phyloP scores from a whole-genome alignment of 2,329 filamentous ascomycete genomes.

The Fusarium sp. region DNA sequence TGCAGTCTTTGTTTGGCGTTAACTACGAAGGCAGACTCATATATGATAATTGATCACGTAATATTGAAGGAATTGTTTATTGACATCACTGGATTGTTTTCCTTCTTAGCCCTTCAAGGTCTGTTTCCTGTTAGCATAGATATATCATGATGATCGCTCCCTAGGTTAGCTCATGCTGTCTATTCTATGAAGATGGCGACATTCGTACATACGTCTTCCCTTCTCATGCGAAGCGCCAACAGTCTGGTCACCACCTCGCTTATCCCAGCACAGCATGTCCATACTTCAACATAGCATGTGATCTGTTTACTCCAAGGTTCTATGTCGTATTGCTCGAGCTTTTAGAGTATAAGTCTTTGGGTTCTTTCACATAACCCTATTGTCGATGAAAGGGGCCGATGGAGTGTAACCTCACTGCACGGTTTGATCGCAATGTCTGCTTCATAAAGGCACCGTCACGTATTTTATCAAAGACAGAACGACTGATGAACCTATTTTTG shows the following conservation, averaged over 20 bases:
- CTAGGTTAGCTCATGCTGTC: too few relatives aligned
- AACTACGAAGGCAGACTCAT: neutral
- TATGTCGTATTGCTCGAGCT: neutral
- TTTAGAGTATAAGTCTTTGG: neutral
- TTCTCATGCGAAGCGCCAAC: neutral
- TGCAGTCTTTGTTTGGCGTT: conserved; percentile 50
- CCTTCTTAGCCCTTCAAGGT: neutral
- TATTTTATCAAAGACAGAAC: neutral
- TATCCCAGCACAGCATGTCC: neutral
- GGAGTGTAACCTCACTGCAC: neutral
- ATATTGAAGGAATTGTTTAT: neutral
- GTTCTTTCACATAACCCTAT: neutral
- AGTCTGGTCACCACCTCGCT: neutral
- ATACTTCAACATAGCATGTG: neutral
- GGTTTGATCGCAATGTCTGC: neutral
- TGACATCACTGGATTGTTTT: neutral
- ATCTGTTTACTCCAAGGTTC: neutral
- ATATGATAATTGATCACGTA: neutral
- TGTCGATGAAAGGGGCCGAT: neutral
- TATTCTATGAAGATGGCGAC: too few relatives aligned
- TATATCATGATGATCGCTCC: neutral
- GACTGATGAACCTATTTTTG: neutral
- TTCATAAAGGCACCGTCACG: conserved; percentile 1
- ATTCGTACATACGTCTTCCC: neutral
- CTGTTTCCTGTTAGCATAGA: neutral